Evolutionary conservation across 441 rosid species (phyloP).

Genomic region (Eutrema salsugineum): DNA sequence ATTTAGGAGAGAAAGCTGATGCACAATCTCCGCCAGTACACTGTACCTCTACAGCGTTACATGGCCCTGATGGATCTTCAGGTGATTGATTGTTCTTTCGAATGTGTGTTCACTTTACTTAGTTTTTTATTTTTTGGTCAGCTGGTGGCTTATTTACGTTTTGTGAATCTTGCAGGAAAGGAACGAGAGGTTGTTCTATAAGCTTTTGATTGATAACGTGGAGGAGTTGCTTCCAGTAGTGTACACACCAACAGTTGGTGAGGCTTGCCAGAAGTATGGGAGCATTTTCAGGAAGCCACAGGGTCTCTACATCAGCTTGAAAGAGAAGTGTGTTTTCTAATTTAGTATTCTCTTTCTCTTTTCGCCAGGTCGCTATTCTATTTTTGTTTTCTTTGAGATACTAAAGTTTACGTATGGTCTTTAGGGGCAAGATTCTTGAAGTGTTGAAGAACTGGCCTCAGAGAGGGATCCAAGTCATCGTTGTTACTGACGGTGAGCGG

Average conservation of each 20-base stretch:
- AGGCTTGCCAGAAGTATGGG: conserved; percentile 98
- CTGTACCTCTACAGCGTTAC: conserved; percentile 90
- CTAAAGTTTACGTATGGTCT: conserved; percentile 17
- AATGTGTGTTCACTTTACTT: background rate
- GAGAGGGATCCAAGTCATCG: conserved; percentile 84
- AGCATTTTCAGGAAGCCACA: conserved; percentile 94
- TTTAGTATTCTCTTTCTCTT: background rate
- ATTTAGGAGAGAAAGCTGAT: conserved; percentile 78
- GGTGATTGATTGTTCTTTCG: conserved; percentile 34
- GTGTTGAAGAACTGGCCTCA: conserved; percentile 92
- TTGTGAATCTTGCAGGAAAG: conserved; percentile 58
- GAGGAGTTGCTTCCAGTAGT: conserved; percentile 96
- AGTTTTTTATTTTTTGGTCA: background rate
- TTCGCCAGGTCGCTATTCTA: no score
- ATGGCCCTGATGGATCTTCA: conserved; percentile 95
- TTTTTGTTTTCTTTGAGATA: conserved; percentile 10
- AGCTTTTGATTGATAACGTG: conserved; percentile 86
- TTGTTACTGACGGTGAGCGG: conserved; percentile 91
- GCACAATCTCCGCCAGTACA: conserved; percentile 78
- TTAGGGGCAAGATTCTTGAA: conserved; percentile 84
- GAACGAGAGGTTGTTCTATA: conserved; percentile 90
- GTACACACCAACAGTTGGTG: conserved; percentile 97
- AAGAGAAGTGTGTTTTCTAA: conserved; percentile 59
- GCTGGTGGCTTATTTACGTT: background rate
- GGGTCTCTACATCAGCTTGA: conserved; percentile 92